Evolutionary conservation across 2,329 filamentous ascomycete genomes (phyloP).

Genomic region (Fusarium mangiferae): DNA sequence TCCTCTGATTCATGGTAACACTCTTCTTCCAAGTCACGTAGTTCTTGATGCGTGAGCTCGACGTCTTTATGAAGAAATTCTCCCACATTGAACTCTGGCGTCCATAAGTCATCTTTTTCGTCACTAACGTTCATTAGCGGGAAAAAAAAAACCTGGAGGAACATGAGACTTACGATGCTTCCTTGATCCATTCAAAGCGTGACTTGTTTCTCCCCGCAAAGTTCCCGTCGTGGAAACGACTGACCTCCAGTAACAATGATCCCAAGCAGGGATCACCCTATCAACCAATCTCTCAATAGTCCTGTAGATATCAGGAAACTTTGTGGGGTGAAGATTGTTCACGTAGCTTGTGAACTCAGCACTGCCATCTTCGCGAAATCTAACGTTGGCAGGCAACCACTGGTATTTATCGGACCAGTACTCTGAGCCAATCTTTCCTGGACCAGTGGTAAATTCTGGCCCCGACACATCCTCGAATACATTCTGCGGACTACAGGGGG

Average conservation of each 20-base stretch:
- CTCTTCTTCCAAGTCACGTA: neutral
- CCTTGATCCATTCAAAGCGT: neutral
- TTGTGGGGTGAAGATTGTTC: constrained; percentile 1
- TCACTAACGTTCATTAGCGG: neutral
- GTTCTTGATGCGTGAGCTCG: neutral
- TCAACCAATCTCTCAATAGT: neutral
- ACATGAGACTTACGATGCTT: neutral
- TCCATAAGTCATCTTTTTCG: neutral
- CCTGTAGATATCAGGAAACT: neutral
- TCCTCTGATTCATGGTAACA: neutral
- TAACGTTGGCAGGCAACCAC: neutral
- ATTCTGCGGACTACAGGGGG: neutral
- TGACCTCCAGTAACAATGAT: neutral
- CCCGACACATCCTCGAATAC: neutral
- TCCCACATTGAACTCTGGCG: neutral
- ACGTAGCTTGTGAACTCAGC: neutral
- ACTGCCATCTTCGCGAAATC: neutral
- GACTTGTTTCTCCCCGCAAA: neutral
- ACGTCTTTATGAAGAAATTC: neutral
- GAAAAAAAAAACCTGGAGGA: too few relatives aligned
- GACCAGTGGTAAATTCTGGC: too few relatives aligned
- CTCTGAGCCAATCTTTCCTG: neutral
- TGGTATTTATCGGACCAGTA: constrained; percentile 2
- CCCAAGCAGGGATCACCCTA: neutral
- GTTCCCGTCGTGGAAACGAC: accelerated